Percentiles rank a stretch among this genome's conserved stretches.
Conservation (phyloP, 768 basidiomycete species). For the Phallus indusiatus region DNA sequence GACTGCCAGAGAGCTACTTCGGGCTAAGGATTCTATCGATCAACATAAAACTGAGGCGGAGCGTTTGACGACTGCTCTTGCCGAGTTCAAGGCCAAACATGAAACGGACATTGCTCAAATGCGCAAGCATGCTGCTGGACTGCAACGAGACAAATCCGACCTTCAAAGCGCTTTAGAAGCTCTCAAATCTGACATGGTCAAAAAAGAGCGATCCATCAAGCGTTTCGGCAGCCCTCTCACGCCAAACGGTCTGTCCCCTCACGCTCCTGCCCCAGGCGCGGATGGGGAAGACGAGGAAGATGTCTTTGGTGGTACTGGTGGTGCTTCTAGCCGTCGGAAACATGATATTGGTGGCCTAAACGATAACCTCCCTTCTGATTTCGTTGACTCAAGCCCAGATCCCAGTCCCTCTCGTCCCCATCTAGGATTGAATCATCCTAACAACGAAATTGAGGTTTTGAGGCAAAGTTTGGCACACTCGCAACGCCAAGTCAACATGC, state of each 20-base stretch:
- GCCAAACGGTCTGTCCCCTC: slow-evolving; percentile 32
- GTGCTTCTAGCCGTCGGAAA: slow-evolving; percentile 46
- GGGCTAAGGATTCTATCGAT: slow-evolving; percentile 67
- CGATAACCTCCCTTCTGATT: slow-evolving; percentile 37
- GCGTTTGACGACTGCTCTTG: slow-evolving; percentile 48
- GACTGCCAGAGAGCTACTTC: slow-evolving; percentile 62
- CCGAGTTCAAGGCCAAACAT: slow-evolving; percentile 80
- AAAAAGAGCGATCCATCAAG: slow-evolving; percentile 51
- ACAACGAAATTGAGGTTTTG: slow-evolving; percentile 71
- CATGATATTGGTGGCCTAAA: slow-evolving; percentile 40
- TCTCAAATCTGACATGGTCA: slow-evolving; percentile 61
- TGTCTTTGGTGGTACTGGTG: slow-evolving; percentile 52
- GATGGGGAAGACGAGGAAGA: slow-evolving; percentile 48
- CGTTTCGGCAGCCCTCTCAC: slow-evolving; percentile 68
- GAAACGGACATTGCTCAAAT: slow-evolving; percentile 93
- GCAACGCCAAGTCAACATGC: slow-evolving; percentile 74
- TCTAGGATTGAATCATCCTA: slow-evolving; percentile 64
- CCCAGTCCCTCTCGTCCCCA: slow-evolving; percentile 52
- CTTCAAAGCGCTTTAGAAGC: slow-evolving; percentile 73
- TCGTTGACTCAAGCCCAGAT: slow-evolving; percentile 47
- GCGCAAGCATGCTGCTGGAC: slow-evolving; percentile 75
- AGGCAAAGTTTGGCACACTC: slow-evolving; percentile 79
- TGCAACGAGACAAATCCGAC: slow-evolving; percentile 89
- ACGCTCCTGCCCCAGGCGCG: slow-evolving; percentile 32
- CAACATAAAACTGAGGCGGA: slow-evolving; percentile 82